Evolutionary conservation across 192 early-diverging fungal genomes (phyloP).

Genomic region (Entophlyctis luteolus): DNA sequence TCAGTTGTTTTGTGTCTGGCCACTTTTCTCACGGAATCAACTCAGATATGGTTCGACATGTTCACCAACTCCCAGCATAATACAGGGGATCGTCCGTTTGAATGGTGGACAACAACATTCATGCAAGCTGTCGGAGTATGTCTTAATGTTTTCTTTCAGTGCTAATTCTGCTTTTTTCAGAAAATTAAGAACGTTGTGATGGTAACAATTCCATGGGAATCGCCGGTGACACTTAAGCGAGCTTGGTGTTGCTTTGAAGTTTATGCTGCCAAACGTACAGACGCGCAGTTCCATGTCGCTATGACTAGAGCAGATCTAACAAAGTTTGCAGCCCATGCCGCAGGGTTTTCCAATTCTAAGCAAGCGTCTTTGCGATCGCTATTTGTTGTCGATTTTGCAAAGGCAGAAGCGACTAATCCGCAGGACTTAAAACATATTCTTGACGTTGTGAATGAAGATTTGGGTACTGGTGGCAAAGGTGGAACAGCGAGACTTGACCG

Average conservation of each 20-base stretch:
- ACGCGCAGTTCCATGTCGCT: conserved; percentile 19
- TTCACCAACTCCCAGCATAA: conserved; percentile 32
- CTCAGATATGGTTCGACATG: conserved; percentile 28
- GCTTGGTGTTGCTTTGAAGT: conserved; percentile 38
- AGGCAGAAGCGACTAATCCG: too few relatives aligned
- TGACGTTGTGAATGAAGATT: too few relatives aligned
- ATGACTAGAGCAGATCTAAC: not conserved
- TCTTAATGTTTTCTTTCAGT: not conserved
- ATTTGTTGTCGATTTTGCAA: too few relatives aligned
- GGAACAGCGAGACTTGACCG: too few relatives aligned
- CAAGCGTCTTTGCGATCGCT: too few relatives aligned
- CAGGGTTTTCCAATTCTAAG: too few relatives aligned
- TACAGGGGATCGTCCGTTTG: conserved; percentile 12
- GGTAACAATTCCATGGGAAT: conserved; percentile 30
- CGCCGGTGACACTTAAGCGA: conserved; percentile 24
- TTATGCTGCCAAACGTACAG: conserved; percentile 12
- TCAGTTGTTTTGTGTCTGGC: conserved; percentile 18
- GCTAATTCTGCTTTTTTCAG: not conserved
- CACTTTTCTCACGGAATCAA: not conserved
- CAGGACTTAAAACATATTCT: too few relatives aligned
- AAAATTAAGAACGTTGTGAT: conserved; percentile 27
- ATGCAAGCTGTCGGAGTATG: conserved; percentile 24
- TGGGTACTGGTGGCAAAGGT: too few relatives aligned
- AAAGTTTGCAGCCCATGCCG: too few relatives aligned
- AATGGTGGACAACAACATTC: conserved; percentile 37